A percentile compares a stretch with the other conserved stretches of the same genome.
Evolutionary conservation across 2,329 filamentous ascomycete genomes (phyloP).

Genomic region (Botrytis pseudocinerea): DNA sequence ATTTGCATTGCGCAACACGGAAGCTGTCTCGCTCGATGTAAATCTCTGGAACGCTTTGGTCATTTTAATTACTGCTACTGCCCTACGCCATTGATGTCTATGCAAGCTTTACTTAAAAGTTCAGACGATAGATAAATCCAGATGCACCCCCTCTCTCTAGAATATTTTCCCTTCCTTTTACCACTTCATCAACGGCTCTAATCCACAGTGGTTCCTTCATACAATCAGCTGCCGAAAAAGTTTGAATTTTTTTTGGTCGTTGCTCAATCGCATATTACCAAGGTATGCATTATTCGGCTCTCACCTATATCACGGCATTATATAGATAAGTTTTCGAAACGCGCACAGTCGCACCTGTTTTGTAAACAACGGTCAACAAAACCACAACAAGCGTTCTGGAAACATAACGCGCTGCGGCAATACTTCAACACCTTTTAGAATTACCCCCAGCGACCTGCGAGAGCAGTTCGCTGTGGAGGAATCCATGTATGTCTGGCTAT

Average conservation of each 20-base stretch:
- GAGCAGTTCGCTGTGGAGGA: slow-evolving; percentile 75
- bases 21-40: slow-evolving; percentile 51
- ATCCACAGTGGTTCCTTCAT: slow-evolving; percentile 12
- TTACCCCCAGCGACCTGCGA: slow-evolving; percentile 67
- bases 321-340: slow-evolving; percentile 38
- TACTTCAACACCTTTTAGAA: slow-evolving; percentile 42
- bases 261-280: slow-evolving; percentile 32
- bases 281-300: slow-evolving; percentile 38
- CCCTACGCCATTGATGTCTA: slow-evolving; percentile 35
- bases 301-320: slow-evolving; percentile 39
- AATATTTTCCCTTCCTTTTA: slow-evolving; percentile 32
- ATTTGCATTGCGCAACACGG: slow-evolving; percentile 41
- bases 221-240: slow-evolving; percentile 29
- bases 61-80: slow-evolving; percentile 37
- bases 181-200: slow-evolving; percentile 35
- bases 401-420: slow-evolving; percentile 38
- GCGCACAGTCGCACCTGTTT: slow-evolving; percentile 34
- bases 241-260: slow-evolving; percentile 26
- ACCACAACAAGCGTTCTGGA: slow-evolving; percentile 35
- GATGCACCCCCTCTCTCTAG: slow-evolving; percentile 34
- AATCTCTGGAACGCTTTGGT: slow-evolving; percentile 51
- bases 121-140: slow-evolving; percentile 42
- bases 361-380: slow-evolving; percentile 37
- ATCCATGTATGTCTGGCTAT: slow-evolving; percentile 65
- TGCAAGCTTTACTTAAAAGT: slow-evolving; percentile 37